Conservation (phyloP, 2,329 filamentous ascomycete genomes). For the Fonsecaea pedrosoi region DNA sequence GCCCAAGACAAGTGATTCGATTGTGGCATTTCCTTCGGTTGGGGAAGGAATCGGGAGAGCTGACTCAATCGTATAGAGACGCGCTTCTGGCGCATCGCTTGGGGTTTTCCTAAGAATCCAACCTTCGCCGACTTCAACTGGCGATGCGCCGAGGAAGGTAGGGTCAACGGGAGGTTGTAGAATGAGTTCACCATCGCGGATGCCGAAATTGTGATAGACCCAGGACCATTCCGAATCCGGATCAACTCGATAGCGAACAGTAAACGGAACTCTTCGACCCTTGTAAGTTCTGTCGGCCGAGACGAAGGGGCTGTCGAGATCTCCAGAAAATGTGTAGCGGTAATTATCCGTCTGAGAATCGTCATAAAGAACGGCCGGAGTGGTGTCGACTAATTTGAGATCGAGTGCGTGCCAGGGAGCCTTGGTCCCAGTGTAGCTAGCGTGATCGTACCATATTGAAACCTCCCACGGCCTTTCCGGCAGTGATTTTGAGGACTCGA, state of each 20-base stretch:
- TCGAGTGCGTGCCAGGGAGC: slow-evolving; percentile 62
- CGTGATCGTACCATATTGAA: slow-evolving; percentile 74
- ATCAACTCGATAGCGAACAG: slow-evolving; percentile 51
- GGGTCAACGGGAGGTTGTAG: slow-evolving; percentile 43
- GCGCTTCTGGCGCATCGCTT: slow-evolving; percentile 52
- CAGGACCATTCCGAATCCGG: slow-evolving; percentile 51
- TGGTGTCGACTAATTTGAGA: slow-evolving; percentile 54
- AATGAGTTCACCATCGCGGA: slow-evolving; percentile 52
- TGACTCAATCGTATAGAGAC: slow-evolving; percentile 48
- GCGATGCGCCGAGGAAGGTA: slow-evolving; percentile 40
- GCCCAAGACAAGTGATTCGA: slow-evolving; percentile 53
- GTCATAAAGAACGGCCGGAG: slow-evolving; percentile 41
- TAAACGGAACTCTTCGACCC: slow-evolving; percentile 47
- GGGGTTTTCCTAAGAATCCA: slow-evolving; percentile 45
- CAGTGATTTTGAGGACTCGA: slow-evolving; percentile 68
- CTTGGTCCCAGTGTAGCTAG: slow-evolving; percentile 49
- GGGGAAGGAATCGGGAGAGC: slow-evolving; percentile 48
- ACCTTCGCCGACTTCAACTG: slow-evolving; percentile 46
- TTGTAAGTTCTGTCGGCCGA: slow-evolving; percentile 35
- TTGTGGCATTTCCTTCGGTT: slow-evolving; percentile 64
- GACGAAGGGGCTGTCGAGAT: slow-evolving; percentile 37
- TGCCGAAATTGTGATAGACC: slow-evolving; percentile 51
- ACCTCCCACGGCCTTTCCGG: slow-evolving; percentile 71
- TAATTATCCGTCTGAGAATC: slow-evolving; percentile 40
- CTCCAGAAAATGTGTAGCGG: slow-evolving; percentile 45